These are phyloP conservation scores for Salix dunnii DNA, from an alignment of 345 rosid species.

Conservation along the genomic window DNA sequence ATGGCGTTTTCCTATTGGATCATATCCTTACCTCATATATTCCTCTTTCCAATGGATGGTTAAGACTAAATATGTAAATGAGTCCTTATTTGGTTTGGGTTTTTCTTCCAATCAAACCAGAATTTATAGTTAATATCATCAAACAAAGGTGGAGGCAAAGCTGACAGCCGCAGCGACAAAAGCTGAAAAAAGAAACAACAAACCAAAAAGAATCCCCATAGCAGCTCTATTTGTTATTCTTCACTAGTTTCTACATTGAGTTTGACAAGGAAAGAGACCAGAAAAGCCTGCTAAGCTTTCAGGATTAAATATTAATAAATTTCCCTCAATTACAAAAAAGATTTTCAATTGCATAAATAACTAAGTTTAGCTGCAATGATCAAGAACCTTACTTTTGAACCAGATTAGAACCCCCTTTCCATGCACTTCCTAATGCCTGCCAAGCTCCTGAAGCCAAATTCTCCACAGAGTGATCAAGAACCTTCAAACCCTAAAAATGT, in stretches of 20 bases:
- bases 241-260: conserved; percentile 10
- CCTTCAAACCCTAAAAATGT: conserved; percentile 67
- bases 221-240: background rate
- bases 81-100: background rate
- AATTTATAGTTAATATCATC: background rate
- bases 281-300: background rate
- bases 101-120: background rate
- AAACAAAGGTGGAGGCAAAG: background rate
- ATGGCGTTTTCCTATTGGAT: background rate
- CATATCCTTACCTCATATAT: background rate
- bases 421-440: conserved; percentile 86
- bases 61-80: background rate
- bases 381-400: conserved; percentile 69
- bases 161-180: background rate
- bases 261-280: background rate
- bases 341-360: background rate
- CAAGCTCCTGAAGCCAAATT: conserved; percentile 94
- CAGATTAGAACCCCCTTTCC: conserved; percentile 64
- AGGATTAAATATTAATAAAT: background rate
- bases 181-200: background rate
- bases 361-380: background rate
- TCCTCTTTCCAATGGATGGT: background rate
- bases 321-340: background rate
- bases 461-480: conserved; percentile 87
- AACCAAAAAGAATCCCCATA: background rate